These are phyloP conservation scores for Fomitopsis pulvina DNA, from an alignment of 768 basidiomycete species.

Conservation along the genomic window DNA sequence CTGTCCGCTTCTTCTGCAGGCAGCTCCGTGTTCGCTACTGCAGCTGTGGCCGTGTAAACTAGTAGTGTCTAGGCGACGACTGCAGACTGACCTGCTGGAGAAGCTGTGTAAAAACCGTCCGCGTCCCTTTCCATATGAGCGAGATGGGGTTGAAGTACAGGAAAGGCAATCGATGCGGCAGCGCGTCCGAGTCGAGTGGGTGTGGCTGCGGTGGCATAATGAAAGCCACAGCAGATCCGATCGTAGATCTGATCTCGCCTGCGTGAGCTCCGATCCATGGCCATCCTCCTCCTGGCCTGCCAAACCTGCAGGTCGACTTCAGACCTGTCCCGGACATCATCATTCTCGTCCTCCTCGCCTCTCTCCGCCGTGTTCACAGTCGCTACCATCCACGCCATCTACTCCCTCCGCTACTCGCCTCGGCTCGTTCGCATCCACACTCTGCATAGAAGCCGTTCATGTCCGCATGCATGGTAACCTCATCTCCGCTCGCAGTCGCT, in stretches of 20 bases:
- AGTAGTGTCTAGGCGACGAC: not conserved
- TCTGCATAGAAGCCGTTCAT: not conserved
- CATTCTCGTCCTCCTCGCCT: not conserved
- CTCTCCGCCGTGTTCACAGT: not conserved
- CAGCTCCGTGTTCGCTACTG: not conserved
- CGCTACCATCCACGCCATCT: not conserved
- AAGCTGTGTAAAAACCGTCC: constrained; percentile 71
- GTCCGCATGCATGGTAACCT: not conserved
- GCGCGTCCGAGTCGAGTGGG: not conserved
- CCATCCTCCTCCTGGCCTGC: too few relatives aligned
- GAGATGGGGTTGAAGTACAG: not conserved
- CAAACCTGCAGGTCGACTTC: too few relatives aligned
- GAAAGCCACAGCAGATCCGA: not conserved
- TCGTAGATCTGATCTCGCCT: constrained; percentile 15
- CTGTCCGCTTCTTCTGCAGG: constrained; percentile 6
- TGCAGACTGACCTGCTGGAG: constrained; percentile 32
- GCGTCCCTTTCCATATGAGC: constrained; percentile 61
- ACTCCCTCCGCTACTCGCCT: not conserved
- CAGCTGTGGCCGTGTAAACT: not conserved
- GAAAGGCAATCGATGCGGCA: not conserved
- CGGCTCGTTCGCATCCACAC: not conserved
- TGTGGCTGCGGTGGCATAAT: too few relatives aligned
- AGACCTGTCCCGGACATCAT: not conserved
- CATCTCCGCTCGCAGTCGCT: not conserved
- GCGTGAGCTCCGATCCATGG: too few relatives aligned